Evolutionary conservation across 441 rosid species (phyloP), one percentile per base, ranked within the genome.

Genomic region (Pelargonium fulgidum): DNA sequence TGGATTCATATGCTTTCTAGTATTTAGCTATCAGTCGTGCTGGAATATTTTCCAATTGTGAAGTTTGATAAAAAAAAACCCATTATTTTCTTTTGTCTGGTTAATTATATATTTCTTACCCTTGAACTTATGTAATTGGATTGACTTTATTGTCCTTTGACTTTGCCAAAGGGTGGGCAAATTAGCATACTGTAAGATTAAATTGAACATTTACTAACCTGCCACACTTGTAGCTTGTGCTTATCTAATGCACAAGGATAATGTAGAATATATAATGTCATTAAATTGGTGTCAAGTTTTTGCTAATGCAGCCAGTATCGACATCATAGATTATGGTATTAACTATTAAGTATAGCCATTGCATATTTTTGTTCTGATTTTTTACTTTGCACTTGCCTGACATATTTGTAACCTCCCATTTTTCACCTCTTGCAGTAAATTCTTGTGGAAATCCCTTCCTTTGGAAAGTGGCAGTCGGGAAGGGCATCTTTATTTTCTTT

Each of bases 371-470:
- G 62, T 41, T 66, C 33, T 20, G 50, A 56, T n/a, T 61, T 52
- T 3, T 44, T 50, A 58, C 33, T 39, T 13, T 71, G 1, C 10
- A 50, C 64, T 66, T 62, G 17, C 52, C 76, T 41, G 67, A 67
- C 41, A 59, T 67, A 68, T 67, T 65, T 2, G 39, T 68, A 33
- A 61, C 62, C 22, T 69, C 52, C 54, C 74, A 70, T 70, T 58
- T 62, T 62, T 70, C 70, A 44, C 16, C 66, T 41, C 48, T 47
- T 73, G 80, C 76, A 59, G 66, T 72, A 63, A 59, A 80, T 47
- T 68, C 72, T 74, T 70, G 59, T 76, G 67, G 78, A 65, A 48
- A 62, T 71, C 65, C 56, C 11, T 13, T 77, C 65, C 65, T 64
- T 65, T 75, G 42, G 54, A 71, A 70, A 64, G 71, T 62, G 56